These are phyloP conservation scores for Populus tremula DNA, from an alignment of 345 rosid species.

Conservation along the genomic window DNA sequence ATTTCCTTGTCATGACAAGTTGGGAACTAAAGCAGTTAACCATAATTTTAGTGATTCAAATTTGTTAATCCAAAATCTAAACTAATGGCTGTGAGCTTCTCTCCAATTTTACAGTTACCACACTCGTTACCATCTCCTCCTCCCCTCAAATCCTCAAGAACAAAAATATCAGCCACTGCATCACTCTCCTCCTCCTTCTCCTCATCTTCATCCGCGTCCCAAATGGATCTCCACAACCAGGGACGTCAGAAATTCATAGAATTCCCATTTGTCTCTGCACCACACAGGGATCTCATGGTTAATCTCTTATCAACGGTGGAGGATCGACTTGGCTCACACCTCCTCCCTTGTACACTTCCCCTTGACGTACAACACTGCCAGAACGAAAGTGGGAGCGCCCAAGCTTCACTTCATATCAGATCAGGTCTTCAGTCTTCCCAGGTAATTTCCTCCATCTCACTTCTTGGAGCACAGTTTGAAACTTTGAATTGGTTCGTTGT, in stretches of 20 bases:
- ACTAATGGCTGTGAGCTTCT: slow-evolving; percentile 43
- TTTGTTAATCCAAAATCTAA: background rate
- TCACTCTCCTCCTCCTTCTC: background rate
- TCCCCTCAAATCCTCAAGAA: slow-evolving; percentile 11
- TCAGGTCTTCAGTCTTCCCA: slow-evolving; percentile 54
- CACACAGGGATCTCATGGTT: slow-evolving; percentile 53
- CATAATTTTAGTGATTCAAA: no score
- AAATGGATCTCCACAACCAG: slow-evolving; percentile 37
- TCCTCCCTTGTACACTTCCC: slow-evolving; percentile 64
- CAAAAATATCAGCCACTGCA: slow-evolving; percentile 15
- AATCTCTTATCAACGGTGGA: slow-evolving; percentile 66
- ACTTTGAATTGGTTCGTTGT: no score
- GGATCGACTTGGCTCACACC: slow-evolving; percentile 49
- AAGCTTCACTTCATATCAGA: slow-evolving; percentile 60
- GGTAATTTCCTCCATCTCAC: slow-evolving; percentile 24
- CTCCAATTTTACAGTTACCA: slow-evolving; percentile 25
- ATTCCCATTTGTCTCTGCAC: slow-evolving; percentile 55
- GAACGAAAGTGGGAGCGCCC: slow-evolving; percentile 53
- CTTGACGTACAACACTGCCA: slow-evolving; percentile 53
- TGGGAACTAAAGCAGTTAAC: no score
- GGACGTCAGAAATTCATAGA: slow-evolving; percentile 49
- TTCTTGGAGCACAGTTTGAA: background rate
- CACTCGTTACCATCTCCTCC: slow-evolving; percentile 8
- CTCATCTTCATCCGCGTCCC: slow-evolving; percentile 12
- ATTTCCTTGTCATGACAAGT: no score